These are phyloP conservation scores for Stephanodiscus triporus DNA, from an alignment of 108 stramenopile genomes.

Conservation along the genomic window DNA sequence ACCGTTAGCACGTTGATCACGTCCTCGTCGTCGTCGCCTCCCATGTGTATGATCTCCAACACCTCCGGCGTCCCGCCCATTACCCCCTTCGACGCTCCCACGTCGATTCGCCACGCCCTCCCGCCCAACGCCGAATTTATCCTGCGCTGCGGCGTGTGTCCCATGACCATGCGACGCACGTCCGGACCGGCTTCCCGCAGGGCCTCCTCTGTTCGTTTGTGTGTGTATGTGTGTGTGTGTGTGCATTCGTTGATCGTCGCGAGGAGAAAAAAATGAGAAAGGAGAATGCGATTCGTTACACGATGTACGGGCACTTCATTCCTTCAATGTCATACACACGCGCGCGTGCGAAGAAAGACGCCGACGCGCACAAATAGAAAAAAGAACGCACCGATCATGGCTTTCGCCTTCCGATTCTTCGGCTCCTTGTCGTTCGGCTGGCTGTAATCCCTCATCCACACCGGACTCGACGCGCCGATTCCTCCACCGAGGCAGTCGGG, in stretches of 20 bases:
- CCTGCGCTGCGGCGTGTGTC: slow-evolving; percentile 73
- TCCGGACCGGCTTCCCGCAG: slow-evolving; percentile 29
- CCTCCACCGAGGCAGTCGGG: slow-evolving; percentile 72
- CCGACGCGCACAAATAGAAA: no score
- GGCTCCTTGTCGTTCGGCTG: slow-evolving; percentile 60
- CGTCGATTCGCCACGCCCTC: slow-evolving; percentile 80
- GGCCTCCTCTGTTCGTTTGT: slow-evolving; percentile 32
- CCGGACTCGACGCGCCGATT: slow-evolving; percentile 55
- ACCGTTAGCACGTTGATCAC: slow-evolving; percentile 46
- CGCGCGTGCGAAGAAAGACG: not conserved
- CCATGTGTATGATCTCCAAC: slow-evolving; percentile 68
- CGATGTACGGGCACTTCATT: no score
- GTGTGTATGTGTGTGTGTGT: no score
- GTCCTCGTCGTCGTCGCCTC: slow-evolving; percentile 52
- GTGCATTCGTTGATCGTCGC: not conserved
- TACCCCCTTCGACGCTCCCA: slow-evolving; percentile 66
- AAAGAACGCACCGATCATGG: slow-evolving; percentile 30
- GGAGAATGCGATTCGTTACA: not conserved
- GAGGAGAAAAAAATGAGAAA: not conserved
- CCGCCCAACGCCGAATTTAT: slow-evolving; percentile 73
- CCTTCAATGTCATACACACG: no score
- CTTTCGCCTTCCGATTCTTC: slow-evolving; percentile 41
- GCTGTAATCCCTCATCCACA: slow-evolving; percentile 83
- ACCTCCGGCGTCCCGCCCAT: slow-evolving; percentile 74
- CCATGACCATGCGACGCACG: slow-evolving; percentile 79